These are phyloP conservation scores for Coffea canephora DNA, from an alignment of 257 asterid genomes.

Conservation along the genomic window DNA sequence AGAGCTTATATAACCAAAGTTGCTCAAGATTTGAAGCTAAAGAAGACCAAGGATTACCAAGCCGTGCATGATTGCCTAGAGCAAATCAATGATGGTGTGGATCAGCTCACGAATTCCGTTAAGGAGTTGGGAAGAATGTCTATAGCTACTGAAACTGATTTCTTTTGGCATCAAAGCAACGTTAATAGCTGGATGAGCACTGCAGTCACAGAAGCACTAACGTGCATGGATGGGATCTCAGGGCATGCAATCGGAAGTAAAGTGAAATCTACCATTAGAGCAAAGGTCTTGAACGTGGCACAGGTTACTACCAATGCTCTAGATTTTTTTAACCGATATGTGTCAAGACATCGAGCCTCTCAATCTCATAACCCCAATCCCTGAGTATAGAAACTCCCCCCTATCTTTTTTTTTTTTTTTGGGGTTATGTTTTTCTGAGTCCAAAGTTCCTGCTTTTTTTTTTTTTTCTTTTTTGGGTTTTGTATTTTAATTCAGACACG, in stretches of 20 bases:
- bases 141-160: conserved; percentile 24
- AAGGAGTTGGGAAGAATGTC: conserved; percentile 42
- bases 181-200: conserved; percentile 59
- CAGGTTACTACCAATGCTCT: conserved; percentile 56
- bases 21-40: conserved; percentile 35
- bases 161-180: conserved; percentile 61
- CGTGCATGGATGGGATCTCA: conserved; percentile 53
- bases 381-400: background rate
- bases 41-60: conserved; percentile 34
- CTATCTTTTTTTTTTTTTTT: background rate
- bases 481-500: background rate
- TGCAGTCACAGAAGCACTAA: conserved; percentile 48
- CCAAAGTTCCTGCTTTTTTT: background rate
- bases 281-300: conserved; percentile 55
- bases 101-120: conserved; percentile 48
- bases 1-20: conserved; percentile 40
- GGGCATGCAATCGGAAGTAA: conserved; percentile 44
- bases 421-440: background rate
- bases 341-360: conserved; percentile 39
- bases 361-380: conserved; percentile 12
- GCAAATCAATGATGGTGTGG: conserved; percentile 65
- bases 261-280: conserved; percentile 42
- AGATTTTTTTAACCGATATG: conserved; percentile 54
- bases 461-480: background rate
- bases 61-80: conserved; percentile 53